These are phyloP conservation scores for Lichina pygmaea DNA, from an alignment of 495 filamentous ascomycete genomes.

Conservation along the genomic window DNA sequence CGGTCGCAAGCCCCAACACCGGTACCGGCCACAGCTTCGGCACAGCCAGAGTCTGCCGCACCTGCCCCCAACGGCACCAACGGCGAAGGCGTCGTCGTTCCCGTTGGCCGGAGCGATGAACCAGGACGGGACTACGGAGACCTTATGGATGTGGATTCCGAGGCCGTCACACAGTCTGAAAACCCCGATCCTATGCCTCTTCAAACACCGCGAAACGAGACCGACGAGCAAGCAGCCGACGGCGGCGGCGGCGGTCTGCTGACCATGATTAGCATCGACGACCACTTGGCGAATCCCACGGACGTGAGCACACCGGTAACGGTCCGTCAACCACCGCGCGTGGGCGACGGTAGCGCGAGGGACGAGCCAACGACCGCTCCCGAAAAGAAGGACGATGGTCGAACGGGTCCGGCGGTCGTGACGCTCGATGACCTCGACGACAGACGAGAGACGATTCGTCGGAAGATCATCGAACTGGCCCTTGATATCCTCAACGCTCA, in stretches of 20 bases:
- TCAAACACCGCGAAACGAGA: background rate
- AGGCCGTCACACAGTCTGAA: background rate
- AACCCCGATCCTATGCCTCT: background rate
- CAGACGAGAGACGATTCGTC: constrained; percentile 41
- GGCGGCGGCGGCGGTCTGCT: constrained; percentile 7
- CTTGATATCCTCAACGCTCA: constrained; percentile 69
- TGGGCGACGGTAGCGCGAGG: background rate
- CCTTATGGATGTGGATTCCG: background rate
- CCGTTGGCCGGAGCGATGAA: background rate
- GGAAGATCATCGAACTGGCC: constrained; percentile 63
- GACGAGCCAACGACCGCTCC: background rate
- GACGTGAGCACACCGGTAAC: background rate
- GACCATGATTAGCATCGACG: constrained; percentile 16
- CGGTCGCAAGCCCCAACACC: constrained; percentile 7
- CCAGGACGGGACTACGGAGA: background rate
- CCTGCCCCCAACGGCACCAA: background rate
- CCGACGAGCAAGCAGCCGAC: background rate
- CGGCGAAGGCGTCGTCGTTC: background rate
- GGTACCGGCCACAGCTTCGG: background rate
- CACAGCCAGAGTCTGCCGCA: no score
- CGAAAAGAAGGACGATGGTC: background rate
- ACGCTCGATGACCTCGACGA: constrained; percentile 67
- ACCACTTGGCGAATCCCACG: constrained; percentile 5
- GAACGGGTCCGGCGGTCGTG: constrained; percentile 10
- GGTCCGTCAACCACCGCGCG: background rate